A percentile compares a stretch with the other conserved stretches of the same genome.
phyloP scores from a whole-genome alignment of 2,329 filamentous ascomycete genomes.

The Dothistroma pini region DNA sequence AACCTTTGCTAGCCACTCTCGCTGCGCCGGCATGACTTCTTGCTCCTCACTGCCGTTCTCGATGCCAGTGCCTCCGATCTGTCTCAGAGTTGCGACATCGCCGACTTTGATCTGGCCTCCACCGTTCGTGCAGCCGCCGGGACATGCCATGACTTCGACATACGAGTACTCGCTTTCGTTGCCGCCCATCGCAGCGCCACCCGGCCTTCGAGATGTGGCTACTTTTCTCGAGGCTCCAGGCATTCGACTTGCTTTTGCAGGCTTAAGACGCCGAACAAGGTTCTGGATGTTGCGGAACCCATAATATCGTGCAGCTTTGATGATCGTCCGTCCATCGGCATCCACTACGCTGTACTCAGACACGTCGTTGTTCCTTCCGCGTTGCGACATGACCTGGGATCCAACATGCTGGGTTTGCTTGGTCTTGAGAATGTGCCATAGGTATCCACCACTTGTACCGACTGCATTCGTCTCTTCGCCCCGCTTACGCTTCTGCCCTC shows the following conservation, averaged over 20 bases:
- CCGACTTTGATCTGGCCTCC: conserved; percentile 92
- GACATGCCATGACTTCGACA: conserved; percentile 98
- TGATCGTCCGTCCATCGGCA: conserved; percentile 47
- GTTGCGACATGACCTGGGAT: conserved; percentile 64
- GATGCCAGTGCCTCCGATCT: conserved; percentile 32
- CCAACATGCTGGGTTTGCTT: conserved; percentile 68
- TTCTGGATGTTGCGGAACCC: conserved; percentile 99
- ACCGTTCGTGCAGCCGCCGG: conserved; percentile 97
- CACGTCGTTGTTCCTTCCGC: conserved; percentile 87
- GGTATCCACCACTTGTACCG: conserved; percentile 83
- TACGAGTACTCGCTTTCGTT: conserved; percentile 69
- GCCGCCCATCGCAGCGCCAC: conserved; percentile 35
- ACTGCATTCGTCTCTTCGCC: conserved; percentile 46
- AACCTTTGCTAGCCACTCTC: conserved; percentile 74
- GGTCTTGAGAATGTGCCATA: conserved; percentile 77
- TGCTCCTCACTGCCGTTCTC: conserved; percentile 36
- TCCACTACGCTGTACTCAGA: conserved; percentile 73
- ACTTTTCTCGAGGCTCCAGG: conserved; percentile 66
- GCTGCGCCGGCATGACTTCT: conserved; percentile 66
- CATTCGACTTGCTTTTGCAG: conserved; percentile 71
- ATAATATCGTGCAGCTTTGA: conserved; percentile 87
- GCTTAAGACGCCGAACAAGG: conserved; percentile 86
- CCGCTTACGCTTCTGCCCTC: conserved; percentile 35
- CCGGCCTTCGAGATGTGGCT: conserved; percentile 39
- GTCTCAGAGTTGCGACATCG: conserved; percentile 57